Base-by-base conservation (phyloP, 1,284 basidiomycete genomes). In the Tetrapyrgos nigripes region DNA sequence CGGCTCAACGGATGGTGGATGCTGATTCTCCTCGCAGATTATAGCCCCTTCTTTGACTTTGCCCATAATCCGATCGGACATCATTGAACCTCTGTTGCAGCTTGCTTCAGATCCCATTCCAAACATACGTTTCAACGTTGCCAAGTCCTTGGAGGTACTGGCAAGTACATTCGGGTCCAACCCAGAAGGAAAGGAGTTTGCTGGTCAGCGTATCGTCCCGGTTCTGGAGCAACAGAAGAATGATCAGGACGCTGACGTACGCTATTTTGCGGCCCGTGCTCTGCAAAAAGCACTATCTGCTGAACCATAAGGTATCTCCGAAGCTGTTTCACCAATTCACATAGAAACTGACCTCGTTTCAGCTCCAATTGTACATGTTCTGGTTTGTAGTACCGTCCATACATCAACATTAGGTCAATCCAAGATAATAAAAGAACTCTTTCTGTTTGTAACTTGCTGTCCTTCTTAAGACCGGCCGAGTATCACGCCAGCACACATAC, bases 111-210 rank as follows among this genome's bases (percentile, higher is more conserved):
- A 99, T 74, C 90, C 94, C 9, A 99, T 99, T 70, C 97, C 97
- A 58, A 99, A 99, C 78, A 99, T 99, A 74, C 92, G 97, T 45
- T 99, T 99, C 85, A 99, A 99, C 74, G 96, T 98, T 31, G 93
- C 96, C 47, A 98, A 98, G 76, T 91, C 93, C 19, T 80, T 97
- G 66, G 95, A 98, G 78, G 88, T 93, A 26, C 82, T 98, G 55
- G 92, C 93, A 0, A 79, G 79, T 19, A 87, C 92, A 1, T 89
- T 94, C 61, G 85, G 82, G 11, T 75, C 73, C 53, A 80, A 81
- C 29, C 76, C 87, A 2, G 93, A 94, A 58, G 96, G 96, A 9
- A 84, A 83, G 61, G 85, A 89, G 64, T 83, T 97, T 57, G 83
- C 92, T 46, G 82, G 84, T 66, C 80, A 88, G 66, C 88, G 88